A percentile compares a stretch with the other conserved stretches of the same genome.
Conservation (phyloP, 331 rosid genomes). For the Phaseolus coccineus region DNA sequence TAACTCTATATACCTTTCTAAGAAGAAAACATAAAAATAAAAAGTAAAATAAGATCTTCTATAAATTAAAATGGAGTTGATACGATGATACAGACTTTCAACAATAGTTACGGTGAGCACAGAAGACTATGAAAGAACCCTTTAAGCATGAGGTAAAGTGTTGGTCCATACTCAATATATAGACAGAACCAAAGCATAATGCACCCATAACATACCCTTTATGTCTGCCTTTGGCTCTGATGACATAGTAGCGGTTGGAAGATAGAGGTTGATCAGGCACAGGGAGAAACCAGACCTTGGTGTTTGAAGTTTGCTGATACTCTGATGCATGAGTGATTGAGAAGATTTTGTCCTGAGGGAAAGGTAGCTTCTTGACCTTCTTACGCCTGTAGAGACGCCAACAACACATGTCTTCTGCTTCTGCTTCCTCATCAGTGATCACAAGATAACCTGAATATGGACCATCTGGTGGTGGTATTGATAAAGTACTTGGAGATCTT, state of each 20-base stretch:
- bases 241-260: slow-evolving; percentile 72
- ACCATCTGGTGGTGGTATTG: slow-evolving; percentile 63
- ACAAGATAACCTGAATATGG: slow-evolving; percentile 78
- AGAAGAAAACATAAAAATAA: too few relatives aligned
- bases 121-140: background rate
- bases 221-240: slow-evolving; percentile 76
- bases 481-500: slow-evolving; percentile 65
- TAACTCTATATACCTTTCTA: too few relatives aligned
- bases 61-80: too few relatives aligned
- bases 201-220: slow-evolving; percentile 62
- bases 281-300: slow-evolving; percentile 76
- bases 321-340: slow-evolving; percentile 64
- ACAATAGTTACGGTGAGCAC: background rate
- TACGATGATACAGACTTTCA: too few relatives aligned
- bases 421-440: slow-evolving; percentile 85
- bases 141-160: slow-evolving; percentile 10
- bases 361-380: slow-evolving; percentile 70
- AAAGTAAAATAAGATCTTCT: too few relatives aligned
- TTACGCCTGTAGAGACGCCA: slow-evolving; percentile 64
- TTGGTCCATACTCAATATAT: background rate
- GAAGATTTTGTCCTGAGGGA: slow-evolving; percentile 75
- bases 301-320: slow-evolving; percentile 52
- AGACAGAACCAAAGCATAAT: background rate
- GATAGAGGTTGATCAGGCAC: slow-evolving; percentile 83
- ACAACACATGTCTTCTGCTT: slow-evolving; percentile 60